These are phyloP conservation scores for Fusarium beomiforme DNA, from an alignment of 2,329 filamentous ascomycete species.

Conservation along the genomic window DNA sequence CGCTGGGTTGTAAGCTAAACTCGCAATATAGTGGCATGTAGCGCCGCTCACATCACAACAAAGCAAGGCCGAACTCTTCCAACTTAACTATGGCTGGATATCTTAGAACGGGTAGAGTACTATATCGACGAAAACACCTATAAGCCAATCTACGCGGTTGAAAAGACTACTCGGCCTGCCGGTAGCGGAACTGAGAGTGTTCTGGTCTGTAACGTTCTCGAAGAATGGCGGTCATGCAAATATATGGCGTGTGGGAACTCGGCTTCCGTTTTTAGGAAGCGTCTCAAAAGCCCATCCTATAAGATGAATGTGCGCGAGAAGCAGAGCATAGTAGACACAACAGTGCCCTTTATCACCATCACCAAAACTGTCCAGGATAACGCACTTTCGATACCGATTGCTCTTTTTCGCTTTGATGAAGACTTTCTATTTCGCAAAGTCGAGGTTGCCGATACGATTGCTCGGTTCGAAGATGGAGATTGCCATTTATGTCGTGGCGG, in stretches of 20 bases:
- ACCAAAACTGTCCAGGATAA: not conserved
- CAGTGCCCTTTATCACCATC: not conserved
- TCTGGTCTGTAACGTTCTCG: not conserved
- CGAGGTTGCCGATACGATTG: not conserved
- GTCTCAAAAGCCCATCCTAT: not conserved
- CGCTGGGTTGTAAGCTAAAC: not conserved
- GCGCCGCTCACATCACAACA: accelerated
- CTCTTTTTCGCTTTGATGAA: not conserved
- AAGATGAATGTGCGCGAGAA: not conserved
- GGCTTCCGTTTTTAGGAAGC: not conserved
- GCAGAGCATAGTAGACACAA: accelerated
- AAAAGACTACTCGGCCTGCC: accelerated
- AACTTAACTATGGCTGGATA: not conserved
- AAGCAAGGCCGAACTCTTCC: not conserved
- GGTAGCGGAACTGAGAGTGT: accelerated
- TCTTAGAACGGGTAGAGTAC: not conserved
- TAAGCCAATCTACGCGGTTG: not conserved
- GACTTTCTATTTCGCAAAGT: not conserved
- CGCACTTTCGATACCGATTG: not conserved
- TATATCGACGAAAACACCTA: accelerated
- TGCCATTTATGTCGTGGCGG: not conserved
- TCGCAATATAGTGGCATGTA: not conserved
- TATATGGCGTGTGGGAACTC: accelerated
- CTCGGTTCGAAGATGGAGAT: not conserved
- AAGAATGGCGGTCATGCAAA: not conserved